Conservation (phyloP, 2,329 filamentous ascomycete species). For the Sphaerulina musiva region DNA sequence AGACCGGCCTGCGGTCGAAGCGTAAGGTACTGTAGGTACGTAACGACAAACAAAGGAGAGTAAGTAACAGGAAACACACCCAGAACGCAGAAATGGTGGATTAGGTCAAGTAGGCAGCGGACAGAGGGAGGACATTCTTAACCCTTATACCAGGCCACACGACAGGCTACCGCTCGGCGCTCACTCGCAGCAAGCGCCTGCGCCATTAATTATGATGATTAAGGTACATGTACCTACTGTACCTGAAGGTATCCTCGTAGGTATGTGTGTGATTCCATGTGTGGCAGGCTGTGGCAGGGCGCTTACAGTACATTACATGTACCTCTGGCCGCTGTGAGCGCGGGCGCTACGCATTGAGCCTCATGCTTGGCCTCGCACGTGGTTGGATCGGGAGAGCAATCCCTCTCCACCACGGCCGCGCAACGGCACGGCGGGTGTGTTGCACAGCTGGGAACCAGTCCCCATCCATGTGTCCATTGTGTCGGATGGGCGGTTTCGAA, state of each 20-base stretch:
- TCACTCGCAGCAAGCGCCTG: constrained; percentile 19
- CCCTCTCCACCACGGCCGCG: constrained; percentile 12
- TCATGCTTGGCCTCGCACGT: constrained; percentile 15
- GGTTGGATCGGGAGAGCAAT: constrained; percentile 19
- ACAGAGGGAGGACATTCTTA: constrained; percentile 7
- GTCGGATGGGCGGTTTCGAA: neutral
- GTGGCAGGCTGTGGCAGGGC: constrained; percentile 16
- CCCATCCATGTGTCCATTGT: neutral
- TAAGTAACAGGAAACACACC: constrained; percentile 9
- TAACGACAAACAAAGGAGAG: constrained; percentile 22
- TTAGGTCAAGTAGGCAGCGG: constrained; percentile 4
- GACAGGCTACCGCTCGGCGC: neutral
- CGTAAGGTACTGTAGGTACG: constrained; percentile 2
- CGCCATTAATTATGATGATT: constrained; percentile 3
- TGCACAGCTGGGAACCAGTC: constrained; percentile 9
- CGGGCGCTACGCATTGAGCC: constrained; percentile 30
- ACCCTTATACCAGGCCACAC: constrained; percentile 27
- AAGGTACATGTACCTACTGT: neutral
- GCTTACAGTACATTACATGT: constrained; percentile 11
- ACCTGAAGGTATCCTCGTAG: too few species aligned
- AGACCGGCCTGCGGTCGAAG: constrained; percentile 40
- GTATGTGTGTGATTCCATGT: too few species aligned
- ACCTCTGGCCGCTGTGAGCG: constrained; percentile 22
- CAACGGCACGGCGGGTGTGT: constrained; percentile 6
- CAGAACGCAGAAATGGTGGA: constrained; percentile 19